Conservation (phyloP, 192 early-diverging fungal species). For the Linderina pennispora region DNA sequence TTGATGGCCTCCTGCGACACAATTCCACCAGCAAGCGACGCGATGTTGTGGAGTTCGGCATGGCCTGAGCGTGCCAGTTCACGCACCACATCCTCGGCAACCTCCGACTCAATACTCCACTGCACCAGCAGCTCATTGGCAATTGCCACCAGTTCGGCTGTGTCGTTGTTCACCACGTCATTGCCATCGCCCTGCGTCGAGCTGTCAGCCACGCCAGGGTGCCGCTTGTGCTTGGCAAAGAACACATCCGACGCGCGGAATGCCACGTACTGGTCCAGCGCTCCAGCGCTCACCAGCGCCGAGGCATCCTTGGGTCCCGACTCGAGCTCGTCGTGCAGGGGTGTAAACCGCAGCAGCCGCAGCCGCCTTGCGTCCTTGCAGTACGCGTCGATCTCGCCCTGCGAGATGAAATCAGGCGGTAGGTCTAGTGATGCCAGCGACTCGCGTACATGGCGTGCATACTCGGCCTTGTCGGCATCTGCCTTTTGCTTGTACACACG, state of each 20-base stretch:
- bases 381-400: conserved; percentile 66
- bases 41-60: conserved; percentile 75
- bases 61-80: conserved; percentile 59
- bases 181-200: neutral
- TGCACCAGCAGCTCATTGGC: conserved; percentile 14
- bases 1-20: conserved; percentile 94
- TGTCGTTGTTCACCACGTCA: conserved; percentile 10
- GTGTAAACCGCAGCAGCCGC: conserved; percentile 52
- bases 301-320: neutral
- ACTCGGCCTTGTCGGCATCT: conserved; percentile 53
- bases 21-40: conserved; percentile 82
- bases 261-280: conserved; percentile 19
- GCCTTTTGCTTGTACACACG: conserved; percentile 81
- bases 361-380: conserved; percentile 76
- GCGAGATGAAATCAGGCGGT: conserved; percentile 49
- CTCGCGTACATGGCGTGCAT: conserved; percentile 41
- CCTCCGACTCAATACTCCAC: conserved; percentile 8
- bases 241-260: conserved; percentile 24
- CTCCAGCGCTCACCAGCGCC: conserved; percentile 1
- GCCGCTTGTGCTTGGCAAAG: conserved; percentile 7
- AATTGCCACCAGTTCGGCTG: conserved; percentile 2
- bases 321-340: conserved; percentile 14
- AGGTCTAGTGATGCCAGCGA: conserved; percentile 47
- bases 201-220: conserved; percentile 7
- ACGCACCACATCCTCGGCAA: conserved; percentile 10